A percentile compares a stretch with the other conserved stretches of the same genome.
phyloP scores from a whole-genome alignment of 331 rosid genomes.

The Erythrophleum ivorense region DNA sequence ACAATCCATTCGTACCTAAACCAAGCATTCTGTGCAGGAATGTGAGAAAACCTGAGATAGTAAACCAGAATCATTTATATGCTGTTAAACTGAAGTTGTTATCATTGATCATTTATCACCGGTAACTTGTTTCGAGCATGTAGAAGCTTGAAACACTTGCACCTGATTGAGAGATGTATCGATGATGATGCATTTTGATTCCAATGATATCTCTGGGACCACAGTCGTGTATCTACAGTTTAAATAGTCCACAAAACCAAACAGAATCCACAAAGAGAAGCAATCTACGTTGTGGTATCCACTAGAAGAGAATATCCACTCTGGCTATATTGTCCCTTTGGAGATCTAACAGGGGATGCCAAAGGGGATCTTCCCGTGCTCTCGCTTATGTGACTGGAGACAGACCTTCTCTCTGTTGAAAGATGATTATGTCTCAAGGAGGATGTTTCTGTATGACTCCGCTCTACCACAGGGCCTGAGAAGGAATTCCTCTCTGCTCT shows the following conservation, averaged over 20 bases:
- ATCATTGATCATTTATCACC: background rate
- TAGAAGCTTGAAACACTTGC: background rate
- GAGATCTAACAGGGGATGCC: slow-evolving; percentile 2
- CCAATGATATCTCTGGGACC: slow-evolving; percentile 14
- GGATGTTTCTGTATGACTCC: slow-evolving; percentile 34
- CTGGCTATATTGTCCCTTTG: slow-evolving; percentile 1
- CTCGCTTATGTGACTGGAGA: slow-evolving; percentile 14
- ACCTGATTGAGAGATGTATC: slow-evolving; percentile 26
- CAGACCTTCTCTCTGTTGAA: slow-evolving; percentile 23
- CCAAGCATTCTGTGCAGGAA: background rate
- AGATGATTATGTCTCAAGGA: slow-evolving; percentile 42
- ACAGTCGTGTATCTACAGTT: slow-evolving; percentile 28
- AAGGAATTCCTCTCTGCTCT: slow-evolving; percentile 41
- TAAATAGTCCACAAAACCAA: slow-evolving; percentile 30
- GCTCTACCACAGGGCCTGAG: slow-evolving; percentile 38
- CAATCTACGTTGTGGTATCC: background rate
- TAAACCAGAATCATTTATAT: slow-evolving; percentile 10
- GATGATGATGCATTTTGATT: slow-evolving; percentile 30
- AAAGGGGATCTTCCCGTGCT: slow-evolving; percentile 7
- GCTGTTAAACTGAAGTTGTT: slow-evolving; percentile 25
- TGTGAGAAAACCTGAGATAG: background rate
- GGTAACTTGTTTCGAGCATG: slow-evolving; percentile 7
- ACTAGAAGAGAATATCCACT: slow-evolving; percentile 11
- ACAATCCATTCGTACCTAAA: background rate
- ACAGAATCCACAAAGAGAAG: slow-evolving; percentile 19